Percentiles rank a stretch among this genome's conserved stretches.
These are phyloP conservation scores for Cryptococcus sp. DNA, from an alignment of 1,284 basidiomycete genomes.

Conservation along the genomic window DNA sequence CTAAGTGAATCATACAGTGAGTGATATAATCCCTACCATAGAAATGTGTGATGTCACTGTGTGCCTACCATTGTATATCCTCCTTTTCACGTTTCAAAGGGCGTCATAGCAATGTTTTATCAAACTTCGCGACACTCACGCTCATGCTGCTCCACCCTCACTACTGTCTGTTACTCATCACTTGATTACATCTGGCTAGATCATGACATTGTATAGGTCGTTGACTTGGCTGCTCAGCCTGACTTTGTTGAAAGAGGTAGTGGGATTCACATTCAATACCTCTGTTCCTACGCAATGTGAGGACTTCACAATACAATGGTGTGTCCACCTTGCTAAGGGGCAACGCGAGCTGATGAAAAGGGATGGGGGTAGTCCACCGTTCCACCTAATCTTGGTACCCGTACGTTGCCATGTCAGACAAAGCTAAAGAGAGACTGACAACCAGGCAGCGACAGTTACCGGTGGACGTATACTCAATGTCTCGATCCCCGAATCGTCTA, in stretches of 20 bases:
- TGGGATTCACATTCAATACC: slow-evolving; percentile 34
- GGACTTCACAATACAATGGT: slow-evolving; percentile 38
- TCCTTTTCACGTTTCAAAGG: neutral
- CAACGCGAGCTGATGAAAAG: slow-evolving; percentile 13
- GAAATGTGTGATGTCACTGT: neutral
- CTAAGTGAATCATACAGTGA: neutral
- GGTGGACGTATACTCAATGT: slow-evolving; percentile 33
- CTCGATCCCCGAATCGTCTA: slow-evolving; percentile 24
- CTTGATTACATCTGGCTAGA: neutral
- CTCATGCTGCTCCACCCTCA: neutral
- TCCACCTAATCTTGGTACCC: slow-evolving; percentile 32
- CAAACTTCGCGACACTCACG: neutral
- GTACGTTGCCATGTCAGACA: slow-evolving; percentile 17
- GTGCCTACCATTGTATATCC: neutral
- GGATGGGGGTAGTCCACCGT: slow-evolving; percentile 36
- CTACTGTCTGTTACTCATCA: neutral
- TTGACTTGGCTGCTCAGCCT: neutral
- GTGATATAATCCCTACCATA: neutral
- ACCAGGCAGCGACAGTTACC: slow-evolving; percentile 22
- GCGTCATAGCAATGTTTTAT: neutral
- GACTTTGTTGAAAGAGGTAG: neutral
- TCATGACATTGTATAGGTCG: neutral
- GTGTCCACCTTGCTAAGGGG: slow-evolving; percentile 7
- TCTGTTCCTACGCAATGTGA: slow-evolving; percentile 35
- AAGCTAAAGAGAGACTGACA: neutral